Conservation (phyloP, 805 yeast species). For the Yarrowia deformans region DNA sequence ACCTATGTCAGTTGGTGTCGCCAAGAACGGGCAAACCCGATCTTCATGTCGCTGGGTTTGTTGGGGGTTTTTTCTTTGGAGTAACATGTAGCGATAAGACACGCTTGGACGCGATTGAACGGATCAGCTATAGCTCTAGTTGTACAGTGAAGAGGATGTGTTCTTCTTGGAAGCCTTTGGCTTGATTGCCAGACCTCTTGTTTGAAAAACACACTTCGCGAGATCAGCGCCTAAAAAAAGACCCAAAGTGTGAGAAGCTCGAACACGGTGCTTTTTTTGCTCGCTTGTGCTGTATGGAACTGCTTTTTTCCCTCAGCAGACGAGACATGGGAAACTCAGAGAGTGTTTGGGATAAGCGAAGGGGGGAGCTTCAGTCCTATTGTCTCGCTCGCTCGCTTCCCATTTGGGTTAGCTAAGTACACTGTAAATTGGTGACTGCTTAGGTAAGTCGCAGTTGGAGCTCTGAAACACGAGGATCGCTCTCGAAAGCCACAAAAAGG, state of each 20-base stretch:
- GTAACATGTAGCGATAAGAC: too few species aligned
- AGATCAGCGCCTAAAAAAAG: background rate
- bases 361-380: background rate
- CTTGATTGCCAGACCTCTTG: too few species aligned
- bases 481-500: too few species aligned
- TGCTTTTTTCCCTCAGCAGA: constrained; percentile 16
- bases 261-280: constrained; percentile 6
- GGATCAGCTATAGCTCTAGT: too few species aligned
- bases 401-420: constrained; percentile 19
- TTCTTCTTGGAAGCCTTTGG: too few species aligned
- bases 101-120: too few species aligned
- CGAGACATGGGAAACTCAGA: background rate
- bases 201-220: background rate
- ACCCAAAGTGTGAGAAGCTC: constrained; percentile 1
- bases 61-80: too few species aligned
- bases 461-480: background rate
- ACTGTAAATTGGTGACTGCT: constrained; percentile 4
- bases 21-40: background rate
- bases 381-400: constrained; percentile 9
- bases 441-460: background rate
- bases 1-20: background rate
- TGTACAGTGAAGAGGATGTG: too few species aligned
- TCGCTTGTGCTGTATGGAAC: constrained; percentile 23
- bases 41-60: too few species aligned
- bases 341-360: too few species aligned